Conservation (phyloP, 306 rosid species). For the Fragaria vesca region DNA sequence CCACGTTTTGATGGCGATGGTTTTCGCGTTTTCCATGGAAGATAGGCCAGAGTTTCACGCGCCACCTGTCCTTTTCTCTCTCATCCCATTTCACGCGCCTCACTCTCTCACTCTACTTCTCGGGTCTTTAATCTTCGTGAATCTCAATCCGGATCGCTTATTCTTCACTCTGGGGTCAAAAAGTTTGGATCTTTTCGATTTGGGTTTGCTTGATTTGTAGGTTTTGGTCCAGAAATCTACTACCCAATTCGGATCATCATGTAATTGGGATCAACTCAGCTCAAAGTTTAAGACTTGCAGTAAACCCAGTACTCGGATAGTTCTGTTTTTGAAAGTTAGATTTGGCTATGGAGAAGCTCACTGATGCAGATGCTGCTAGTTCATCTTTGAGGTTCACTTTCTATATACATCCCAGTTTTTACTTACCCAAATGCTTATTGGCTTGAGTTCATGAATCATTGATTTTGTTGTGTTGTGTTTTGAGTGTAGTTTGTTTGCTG, state of each 20-base stretch:
- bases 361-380: constrained; percentile 49
- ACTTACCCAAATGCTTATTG: background rate
- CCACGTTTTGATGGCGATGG: constrained; percentile 33
- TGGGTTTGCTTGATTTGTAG: constrained; percentile 11
- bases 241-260: background rate
- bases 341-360: constrained; percentile 61
- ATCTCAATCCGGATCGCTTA: background rate
- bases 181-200: background rate
- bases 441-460: background rate
- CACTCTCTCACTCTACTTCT: background rate
- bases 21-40: background rate
- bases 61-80: constrained; percentile 28
- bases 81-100: constrained; percentile 5
- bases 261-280: constrained; percentile 10
- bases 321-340: constrained; percentile 3
- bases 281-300: background rate
- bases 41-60: background rate
- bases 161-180: background rate
- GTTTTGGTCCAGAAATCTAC: background rate
- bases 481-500: constrained; percentile 66
- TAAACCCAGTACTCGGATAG: background rate
- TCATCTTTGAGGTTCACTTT: constrained; percentile 48
- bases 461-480: constrained; percentile 13
- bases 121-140: background rate
- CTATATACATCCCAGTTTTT: background rate